Base-by-base conservation (phyloP, 495 filamentous ascomycete genomes). In the Podospora pseudopauciseta region DNA sequence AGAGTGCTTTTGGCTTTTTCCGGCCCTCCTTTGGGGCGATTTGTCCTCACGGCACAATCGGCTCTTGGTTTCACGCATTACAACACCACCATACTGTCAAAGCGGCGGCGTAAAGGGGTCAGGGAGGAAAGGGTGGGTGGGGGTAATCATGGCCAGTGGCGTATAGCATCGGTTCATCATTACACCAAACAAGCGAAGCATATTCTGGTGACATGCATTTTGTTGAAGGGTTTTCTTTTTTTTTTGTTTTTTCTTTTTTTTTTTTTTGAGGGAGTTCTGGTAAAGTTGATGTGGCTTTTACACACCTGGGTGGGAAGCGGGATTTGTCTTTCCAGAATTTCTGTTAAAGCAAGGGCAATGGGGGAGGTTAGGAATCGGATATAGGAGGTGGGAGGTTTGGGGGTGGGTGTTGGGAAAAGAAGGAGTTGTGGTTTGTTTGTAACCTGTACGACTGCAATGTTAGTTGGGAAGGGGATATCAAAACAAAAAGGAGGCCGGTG, bases 41-140 rank as follows among this genome's bases (percentile, higher is more conserved):
- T 69, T 19, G 61, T 76, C 71, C 71, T 73, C 66, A 56, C 73
- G 70, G 66, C 72, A 64, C 62, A 23, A 23, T 72, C 67, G 58
- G 66, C 69, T 60, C 68, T 54, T 66, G 68, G 23, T 68, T 75
- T 75, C 64, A 69, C 64, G 65, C 65, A 66, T 65, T 49, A 73
- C 68, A 67, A 64, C 69, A 68, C 67, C 54, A 66, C 69, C 71
- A 32, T 32, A 32, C 73, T 70, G 66, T 65, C 73, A 72, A 72
- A 72, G 60, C 69, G 70, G 65, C 23, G 69, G 70, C 70, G 70
- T 64, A 69, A 66, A 62, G 30, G 27, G 60, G 58, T 32, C 55
- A 62, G 70, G 60, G 64, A 62, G 68, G 63, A 65, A 64, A 55
- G 54, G 58, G 32, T 23, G 23, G 23, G 23, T 23, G 19, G 56